Base-by-base conservation (phyloP, 1,284 basidiomycete genomes). In the Moesziomyces globuligerus region DNA sequence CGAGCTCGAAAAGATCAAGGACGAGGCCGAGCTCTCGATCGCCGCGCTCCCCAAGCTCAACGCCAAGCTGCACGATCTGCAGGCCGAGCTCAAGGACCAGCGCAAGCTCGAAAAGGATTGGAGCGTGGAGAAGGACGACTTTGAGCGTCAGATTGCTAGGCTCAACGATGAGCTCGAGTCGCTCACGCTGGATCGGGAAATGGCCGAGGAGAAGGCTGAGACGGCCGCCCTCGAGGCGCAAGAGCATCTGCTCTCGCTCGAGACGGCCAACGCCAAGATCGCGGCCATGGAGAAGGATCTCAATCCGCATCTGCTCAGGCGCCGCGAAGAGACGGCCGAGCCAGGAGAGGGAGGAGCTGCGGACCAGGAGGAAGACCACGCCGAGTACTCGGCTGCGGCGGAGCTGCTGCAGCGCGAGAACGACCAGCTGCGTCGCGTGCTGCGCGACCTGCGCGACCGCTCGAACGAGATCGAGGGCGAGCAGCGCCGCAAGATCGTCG, bases 361-460 rank as follows among this genome's bases (percentile, higher is more conserved):
- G 9, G 48, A 24, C 20, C 29, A 60, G 5, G 43, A 32, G 1
- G 56, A 45, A 13, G 59, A 55, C 13, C 51, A 34, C 7, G 60
- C 62, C 2, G 44, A 39, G 17, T 38, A 54, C 13, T 74, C 74
- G 24, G 52, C 69, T 8, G 74, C 56, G 1, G 56, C 68, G 28
- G 89, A 95, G 11, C 93, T 97, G 79, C 87, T 98, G 1, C 93
- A 97, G 84, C 96, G 93, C 83, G 94, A 98, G 81, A 98, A 98
- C 72, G 92, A 94, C 76, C 85, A 95, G 9, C 85, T 98, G 49
- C 97, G 96, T 83, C 94, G 97, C 76, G 95, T 95, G 11, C 86
- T 98, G 21, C 65, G 60, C 7, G 65, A 75, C 21, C 54, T 75
- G 38, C 60, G 60, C 28, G 60, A 70, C 32, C 61, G 61, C 7